Conservation (phyloP, 495 filamentous ascomycete species). For the Thozetella sp. region DNA sequence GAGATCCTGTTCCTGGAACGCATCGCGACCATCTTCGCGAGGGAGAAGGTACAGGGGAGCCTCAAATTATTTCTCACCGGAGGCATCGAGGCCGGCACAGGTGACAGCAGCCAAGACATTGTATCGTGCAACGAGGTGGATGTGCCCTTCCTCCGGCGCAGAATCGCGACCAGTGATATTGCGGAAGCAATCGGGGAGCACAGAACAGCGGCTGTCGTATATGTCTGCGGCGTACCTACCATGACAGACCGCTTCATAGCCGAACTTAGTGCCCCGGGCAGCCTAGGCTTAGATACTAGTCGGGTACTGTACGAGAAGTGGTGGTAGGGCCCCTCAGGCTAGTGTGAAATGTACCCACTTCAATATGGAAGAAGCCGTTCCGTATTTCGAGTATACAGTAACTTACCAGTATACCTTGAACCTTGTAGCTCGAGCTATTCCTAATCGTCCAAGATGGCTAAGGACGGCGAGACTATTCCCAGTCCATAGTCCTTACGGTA, state of each 20-base stretch:
- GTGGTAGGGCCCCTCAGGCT: no score
- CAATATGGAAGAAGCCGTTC: no score
- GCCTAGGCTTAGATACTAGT: constrained; percentile 54
- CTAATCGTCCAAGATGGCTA: no score
- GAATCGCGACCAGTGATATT: constrained; percentile 56
- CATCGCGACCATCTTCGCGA: constrained; percentile 31
- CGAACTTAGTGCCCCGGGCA: constrained; percentile 35
- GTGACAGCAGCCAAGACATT: constrained; percentile 10
- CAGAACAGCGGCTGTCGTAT: constrained; percentile 59
- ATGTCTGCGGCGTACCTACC: constrained; percentile 75
- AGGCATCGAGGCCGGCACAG: constrained; percentile 1
- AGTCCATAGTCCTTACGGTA: background rate
- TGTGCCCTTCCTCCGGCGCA: constrained; percentile 40
- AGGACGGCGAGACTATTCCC: no score
- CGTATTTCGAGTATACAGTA: no score
- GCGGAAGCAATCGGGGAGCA: constrained; percentile 45
- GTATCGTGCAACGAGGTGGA: constrained; percentile 19
- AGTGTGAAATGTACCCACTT: no score
- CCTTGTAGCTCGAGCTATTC: no score
- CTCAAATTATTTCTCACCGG: constrained; percentile 36
- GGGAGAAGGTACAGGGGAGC: constrained; percentile 21
- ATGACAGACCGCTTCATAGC: constrained; percentile 83
- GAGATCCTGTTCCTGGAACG: constrained; percentile 47
- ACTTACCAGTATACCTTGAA: no score
- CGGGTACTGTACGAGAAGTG: constrained; percentile 82